Conservation (phyloP, 1,284 basidiomycete species). For the Melampsora larici-populina region DNA sequence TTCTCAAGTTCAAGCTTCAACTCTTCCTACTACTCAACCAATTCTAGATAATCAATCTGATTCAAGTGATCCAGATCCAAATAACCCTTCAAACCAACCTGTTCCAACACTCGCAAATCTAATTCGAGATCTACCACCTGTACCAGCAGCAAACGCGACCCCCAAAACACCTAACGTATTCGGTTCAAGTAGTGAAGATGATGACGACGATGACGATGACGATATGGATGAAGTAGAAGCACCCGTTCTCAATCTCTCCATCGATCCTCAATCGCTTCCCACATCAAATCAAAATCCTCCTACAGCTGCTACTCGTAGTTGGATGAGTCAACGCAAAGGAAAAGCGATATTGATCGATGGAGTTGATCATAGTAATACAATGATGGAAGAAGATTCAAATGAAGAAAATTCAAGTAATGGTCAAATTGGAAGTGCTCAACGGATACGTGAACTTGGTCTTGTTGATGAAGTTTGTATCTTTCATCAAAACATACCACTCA, state of each 20-base stretch:
- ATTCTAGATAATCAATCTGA: no score
- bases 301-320: conserved; percentile 15
- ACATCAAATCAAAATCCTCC: not conserved
- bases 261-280: not conserved
- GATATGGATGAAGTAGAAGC: conserved; percentile 2
- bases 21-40: not conserved
- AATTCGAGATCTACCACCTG: not conserved
- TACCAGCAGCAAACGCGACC: not conserved
- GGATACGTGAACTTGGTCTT: conserved; percentile 16
- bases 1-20: not conserved
- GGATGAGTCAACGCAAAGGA: conserved; percentile 32
- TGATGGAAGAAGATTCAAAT: not conserved
- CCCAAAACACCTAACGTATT: not conserved
- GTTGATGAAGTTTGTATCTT: conserved; percentile 17
- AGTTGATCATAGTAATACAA: not conserved
- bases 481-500: not conserved
- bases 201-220: conserved; percentile 3
- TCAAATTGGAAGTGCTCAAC: conserved; percentile 6
- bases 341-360: conserved; percentile 25
- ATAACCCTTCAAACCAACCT: not conserved
- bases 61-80: not conserved
- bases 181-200: not conserved
- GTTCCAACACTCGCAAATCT: not conserved
- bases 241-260: not conserved
- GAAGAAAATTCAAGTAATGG: not conserved